Evolutionary conservation across 2,329 filamentous ascomycete genomes (phyloP).

Genomic region (Aspergillus jensenii): DNA sequence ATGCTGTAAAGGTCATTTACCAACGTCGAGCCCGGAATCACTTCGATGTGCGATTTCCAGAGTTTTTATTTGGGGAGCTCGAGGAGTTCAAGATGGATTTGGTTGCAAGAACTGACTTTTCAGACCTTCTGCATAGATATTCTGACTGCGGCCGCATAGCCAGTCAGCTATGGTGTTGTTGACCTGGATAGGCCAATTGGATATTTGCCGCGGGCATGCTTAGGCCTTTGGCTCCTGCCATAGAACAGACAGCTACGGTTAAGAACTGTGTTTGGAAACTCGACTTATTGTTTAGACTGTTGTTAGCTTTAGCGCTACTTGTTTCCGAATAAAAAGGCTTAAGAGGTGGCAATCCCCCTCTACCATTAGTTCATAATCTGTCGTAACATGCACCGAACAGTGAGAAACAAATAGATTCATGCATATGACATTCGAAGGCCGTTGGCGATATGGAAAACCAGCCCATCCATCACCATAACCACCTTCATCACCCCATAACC

Average conservation of each 20-base stretch:
- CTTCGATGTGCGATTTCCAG: slow-evolving; percentile 1
- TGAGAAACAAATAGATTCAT: not conserved
- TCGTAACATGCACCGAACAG: not conserved
- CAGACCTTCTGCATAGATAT: not conserved
- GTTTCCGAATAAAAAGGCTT: not conserved
- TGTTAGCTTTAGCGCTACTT: not conserved
- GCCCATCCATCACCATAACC: not conserved
- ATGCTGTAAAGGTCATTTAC: not conserved
- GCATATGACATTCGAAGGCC: not conserved
- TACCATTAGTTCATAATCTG: not conserved
- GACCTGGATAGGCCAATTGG: not conserved
- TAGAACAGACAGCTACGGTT: not conserved
- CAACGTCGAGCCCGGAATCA: not conserved
- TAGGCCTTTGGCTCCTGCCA: not conserved
- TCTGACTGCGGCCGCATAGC: not conserved
- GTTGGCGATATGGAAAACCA: not conserved
- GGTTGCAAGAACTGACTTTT: not conserved
- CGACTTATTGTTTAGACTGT: not conserved
- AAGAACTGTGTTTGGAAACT: not conserved
- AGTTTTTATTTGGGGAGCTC: not conserved
- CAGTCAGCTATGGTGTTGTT: not conserved
- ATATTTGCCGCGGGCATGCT: not conserved
- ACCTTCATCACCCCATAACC: not conserved
- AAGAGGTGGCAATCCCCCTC: not conserved
- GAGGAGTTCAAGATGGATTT: not conserved